These are phyloP conservation scores for Diaporthe ilicicola DNA, from an alignment of 2,329 filamentous ascomycete genomes.

Conservation along the genomic window DNA sequence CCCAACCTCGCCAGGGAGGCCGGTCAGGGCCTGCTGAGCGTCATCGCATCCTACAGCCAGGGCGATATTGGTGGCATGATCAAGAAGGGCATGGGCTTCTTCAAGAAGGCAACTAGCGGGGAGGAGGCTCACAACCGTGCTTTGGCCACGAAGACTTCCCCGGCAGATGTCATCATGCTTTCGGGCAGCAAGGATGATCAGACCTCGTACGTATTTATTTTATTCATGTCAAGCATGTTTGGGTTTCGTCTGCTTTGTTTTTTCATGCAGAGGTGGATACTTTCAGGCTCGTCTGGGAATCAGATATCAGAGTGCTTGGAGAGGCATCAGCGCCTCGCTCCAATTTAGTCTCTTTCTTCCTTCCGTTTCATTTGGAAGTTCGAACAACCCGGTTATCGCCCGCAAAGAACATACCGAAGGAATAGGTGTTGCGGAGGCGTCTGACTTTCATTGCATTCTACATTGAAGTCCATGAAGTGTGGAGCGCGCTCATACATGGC, in stretches of 20 bases:
- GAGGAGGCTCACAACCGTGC: conserved; percentile 84
- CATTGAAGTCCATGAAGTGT: not conserved
- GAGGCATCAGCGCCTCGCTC: not conserved
- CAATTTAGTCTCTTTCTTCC: not conserved
- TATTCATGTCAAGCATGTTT: conserved; percentile 31
- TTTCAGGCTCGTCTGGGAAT: not conserved
- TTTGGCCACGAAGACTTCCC: conserved; percentile 88
- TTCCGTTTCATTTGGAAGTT: not conserved
- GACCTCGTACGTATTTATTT: conserved; percentile 75
- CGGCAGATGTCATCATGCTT: conserved; percentile 97
- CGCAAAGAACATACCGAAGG: not conserved
- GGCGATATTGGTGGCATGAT: conserved; percentile 87
- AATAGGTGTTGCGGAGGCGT: not conserved
- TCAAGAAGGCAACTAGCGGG: conserved; percentile 88
- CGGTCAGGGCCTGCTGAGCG: conserved; percentile 68
- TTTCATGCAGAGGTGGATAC: not conserved
- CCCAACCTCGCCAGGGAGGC: conserved; percentile 75
- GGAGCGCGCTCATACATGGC: not conserved
- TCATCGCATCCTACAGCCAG: conserved; percentile 65
- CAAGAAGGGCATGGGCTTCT: conserved; percentile 79
- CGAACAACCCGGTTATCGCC: too few relatives aligned
- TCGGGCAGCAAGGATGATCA: conserved; percentile 96
- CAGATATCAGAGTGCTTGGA: not conserved
- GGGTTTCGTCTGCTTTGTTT: not conserved
- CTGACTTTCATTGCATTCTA: not conserved